Conservation (phyloP, 169 alveolate genomes). For the Plasmodium ovale region DNA sequence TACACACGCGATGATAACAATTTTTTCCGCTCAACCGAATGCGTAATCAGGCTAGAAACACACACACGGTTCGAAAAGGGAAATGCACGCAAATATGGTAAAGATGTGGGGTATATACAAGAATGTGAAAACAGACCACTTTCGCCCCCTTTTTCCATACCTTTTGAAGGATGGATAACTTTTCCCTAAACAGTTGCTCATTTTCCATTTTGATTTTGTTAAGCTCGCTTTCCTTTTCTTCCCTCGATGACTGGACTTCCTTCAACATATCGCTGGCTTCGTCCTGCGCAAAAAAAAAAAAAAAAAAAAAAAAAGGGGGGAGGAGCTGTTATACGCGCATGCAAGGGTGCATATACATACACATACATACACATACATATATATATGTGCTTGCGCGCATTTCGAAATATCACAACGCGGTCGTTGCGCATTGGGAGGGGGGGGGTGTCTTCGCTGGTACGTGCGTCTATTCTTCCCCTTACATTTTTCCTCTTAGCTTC, state of each 20-base stretch:
- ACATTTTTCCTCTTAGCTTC: constrained; percentile 56
- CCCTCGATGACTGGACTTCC: constrained; percentile 48
- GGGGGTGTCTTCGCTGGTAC: not conserved
- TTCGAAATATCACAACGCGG: too few relatives aligned
- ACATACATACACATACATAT: not conserved
- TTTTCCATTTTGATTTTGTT: constrained; percentile 59
- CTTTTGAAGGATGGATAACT: constrained; percentile 48
- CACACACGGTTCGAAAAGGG: too few relatives aligned
- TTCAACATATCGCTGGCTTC: constrained; percentile 45
- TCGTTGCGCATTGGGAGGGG: not conserved
- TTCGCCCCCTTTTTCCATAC: constrained; percentile 7
- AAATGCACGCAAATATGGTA: too few relatives aligned
- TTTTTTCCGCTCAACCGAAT: too few relatives aligned
- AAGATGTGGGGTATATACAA: too few relatives aligned
- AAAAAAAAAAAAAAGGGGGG: not conserved
- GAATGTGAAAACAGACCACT: too few relatives aligned
- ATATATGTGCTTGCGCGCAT: not conserved
- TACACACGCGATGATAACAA: too few relatives aligned
- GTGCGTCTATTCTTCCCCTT: not conserved
- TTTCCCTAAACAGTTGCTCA: constrained; percentile 50
- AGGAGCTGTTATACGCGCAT: not conserved
- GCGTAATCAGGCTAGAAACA: too few relatives aligned
- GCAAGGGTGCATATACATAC: not conserved
- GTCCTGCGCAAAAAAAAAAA: constrained; percentile 5
- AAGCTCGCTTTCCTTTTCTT: constrained; percentile 54